Base-by-base conservation (phyloP, 148 eudicot species). In the Persicaria maculosa region DNA sequence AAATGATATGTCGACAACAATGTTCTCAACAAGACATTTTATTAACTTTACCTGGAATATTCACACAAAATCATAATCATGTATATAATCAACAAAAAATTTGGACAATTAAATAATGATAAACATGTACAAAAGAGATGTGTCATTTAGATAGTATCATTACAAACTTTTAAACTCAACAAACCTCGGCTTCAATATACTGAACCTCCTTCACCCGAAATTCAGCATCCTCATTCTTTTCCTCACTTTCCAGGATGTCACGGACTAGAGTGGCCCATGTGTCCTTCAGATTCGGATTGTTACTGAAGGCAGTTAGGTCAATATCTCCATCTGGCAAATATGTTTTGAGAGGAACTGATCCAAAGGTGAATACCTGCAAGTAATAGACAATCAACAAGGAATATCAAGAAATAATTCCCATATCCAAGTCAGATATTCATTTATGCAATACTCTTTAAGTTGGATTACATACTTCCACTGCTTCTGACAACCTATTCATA, bases 271-370 rank as follows among this genome's bases (percentile, higher is more conserved):
- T 74, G 69, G 97, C 97, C 98, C 98, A 94, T 20, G 88, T 80
- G 16, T 89, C 97, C 81, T 90, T 93, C 78, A 86, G 70, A 77
- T 48, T 78, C 62, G 84, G 86, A 70, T 83, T 77, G 65, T 88
- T 74, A 82, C 93, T 83, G 53, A 91, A 91, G 25, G 91, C 88
- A 11, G 97, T 86, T 73, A 94, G 79, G 81, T 94, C 98, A 72
- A 94, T 94, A 81, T 94, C 98, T 67, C 98, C 98, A 85, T 94
- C 98, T 15, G 98, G 98, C 70, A 94, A 86, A 76, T 94, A 94
- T 6, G 98, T 94, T 80, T 91, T 91, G 57, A 94, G 85, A 78
- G 98, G 98, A 65, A 94, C 98, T 72, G 98, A 94, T 57, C 98
- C 98, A 85, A 91, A 94, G 54, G 98, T 89, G 81, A 86, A 91